These are phyloP conservation scores for Talaromyces sp. DNA, from an alignment of 2,329 filamentous ascomycete genomes.

Conservation along the genomic window DNA sequence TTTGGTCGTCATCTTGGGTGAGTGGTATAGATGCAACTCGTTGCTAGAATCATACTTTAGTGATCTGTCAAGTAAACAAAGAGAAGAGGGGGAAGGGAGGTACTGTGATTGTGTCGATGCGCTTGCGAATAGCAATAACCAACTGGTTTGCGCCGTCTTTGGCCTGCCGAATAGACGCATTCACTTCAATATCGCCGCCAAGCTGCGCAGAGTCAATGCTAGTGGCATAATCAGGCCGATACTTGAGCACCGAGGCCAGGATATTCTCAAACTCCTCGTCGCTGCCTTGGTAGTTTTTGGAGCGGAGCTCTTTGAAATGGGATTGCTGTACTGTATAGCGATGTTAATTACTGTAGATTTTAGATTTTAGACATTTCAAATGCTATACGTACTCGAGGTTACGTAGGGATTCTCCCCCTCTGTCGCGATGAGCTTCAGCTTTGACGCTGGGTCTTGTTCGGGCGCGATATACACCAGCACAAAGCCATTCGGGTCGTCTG, in stretches of 20 bases:
- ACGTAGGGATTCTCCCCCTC: slow-evolving; percentile 55
- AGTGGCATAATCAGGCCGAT: slow-evolving; percentile 9
- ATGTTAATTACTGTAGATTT: background rate
- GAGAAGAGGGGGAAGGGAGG: background rate
- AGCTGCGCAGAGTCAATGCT: slow-evolving; percentile 13
- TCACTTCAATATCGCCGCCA: slow-evolving; percentile 29
- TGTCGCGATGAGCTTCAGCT: slow-evolving; percentile 54
- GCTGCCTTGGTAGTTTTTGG: slow-evolving; percentile 40
- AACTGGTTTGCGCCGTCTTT: slow-evolving; percentile 30
- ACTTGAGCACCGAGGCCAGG: slow-evolving; percentile 31
- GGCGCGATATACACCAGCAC: slow-evolving; percentile 49
- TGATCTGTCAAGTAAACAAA: slow-evolving; percentile 4
- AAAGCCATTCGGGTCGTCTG: slow-evolving; percentile 34
- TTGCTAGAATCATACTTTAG: slow-evolving; percentile 36
- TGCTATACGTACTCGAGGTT: slow-evolving; percentile 34
- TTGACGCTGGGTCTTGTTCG: slow-evolving; percentile 29
- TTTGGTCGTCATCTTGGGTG: slow-evolving; percentile 49
- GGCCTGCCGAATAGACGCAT: slow-evolving; percentile 22
- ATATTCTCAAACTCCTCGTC: slow-evolving; percentile 40
- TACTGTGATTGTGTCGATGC: slow-evolving; percentile 47
- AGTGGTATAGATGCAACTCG: slow-evolving; percentile 52
- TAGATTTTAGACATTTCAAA: slow-evolving; percentile 4
- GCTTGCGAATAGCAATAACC: slow-evolving; percentile 38
- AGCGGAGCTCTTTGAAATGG: slow-evolving; percentile 32
- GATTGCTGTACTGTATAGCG: slow-evolving; percentile 31